Evolutionary conservation across 768 basidiomycete genomes (phyloP).

Genomic region (Gloeopeniophorella convolvens): DNA sequence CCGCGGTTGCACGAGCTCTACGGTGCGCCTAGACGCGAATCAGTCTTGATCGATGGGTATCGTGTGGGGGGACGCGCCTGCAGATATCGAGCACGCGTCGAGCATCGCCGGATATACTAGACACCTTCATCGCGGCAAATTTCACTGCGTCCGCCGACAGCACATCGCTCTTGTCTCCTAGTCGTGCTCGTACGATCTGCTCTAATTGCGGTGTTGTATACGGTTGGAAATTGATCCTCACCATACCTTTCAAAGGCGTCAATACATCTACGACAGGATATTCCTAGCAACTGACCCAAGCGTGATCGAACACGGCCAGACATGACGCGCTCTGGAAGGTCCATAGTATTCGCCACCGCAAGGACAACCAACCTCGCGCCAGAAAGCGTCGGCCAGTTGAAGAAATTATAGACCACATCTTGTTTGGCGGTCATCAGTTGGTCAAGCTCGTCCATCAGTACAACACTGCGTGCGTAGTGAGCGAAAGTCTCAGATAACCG

Average conservation of each 20-base stretch:
- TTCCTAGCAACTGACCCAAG: constrained; percentile 49
- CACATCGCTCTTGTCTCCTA: constrained; percentile 49
- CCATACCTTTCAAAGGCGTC: constrained; percentile 48
- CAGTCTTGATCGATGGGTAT: background rate
- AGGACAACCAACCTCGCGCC: constrained; percentile 89
- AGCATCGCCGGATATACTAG: constrained; percentile 87
- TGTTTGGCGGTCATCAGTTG: constrained; percentile 94
- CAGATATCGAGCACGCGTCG: constrained; percentile 90
- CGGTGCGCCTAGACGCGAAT: constrained; percentile 52
- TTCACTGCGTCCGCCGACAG: constrained; percentile 69
- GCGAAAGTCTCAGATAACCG: constrained; percentile 6
- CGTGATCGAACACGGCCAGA: constrained; percentile 88
- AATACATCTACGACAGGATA: background rate
- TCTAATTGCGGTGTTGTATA: constrained; percentile 75
- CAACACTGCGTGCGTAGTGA: constrained; percentile 54
- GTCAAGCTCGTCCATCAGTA: constrained; percentile 98
- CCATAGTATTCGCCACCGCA: constrained; percentile 98
- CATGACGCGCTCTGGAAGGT: constrained; percentile 92
- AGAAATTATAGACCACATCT: constrained; percentile 98
- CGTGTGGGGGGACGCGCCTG: constrained; percentile 40
- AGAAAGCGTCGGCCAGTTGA: constrained; percentile 95
- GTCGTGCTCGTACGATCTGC: constrained; percentile 79
- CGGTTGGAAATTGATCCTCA: constrained; percentile 87
- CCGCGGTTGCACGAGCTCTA: constrained; percentile 62
- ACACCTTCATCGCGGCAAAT: constrained; percentile 75